Evolutionary conservation across 306 rosid species (phyloP).

Genomic region (Gastrolobium villosum): DNA sequence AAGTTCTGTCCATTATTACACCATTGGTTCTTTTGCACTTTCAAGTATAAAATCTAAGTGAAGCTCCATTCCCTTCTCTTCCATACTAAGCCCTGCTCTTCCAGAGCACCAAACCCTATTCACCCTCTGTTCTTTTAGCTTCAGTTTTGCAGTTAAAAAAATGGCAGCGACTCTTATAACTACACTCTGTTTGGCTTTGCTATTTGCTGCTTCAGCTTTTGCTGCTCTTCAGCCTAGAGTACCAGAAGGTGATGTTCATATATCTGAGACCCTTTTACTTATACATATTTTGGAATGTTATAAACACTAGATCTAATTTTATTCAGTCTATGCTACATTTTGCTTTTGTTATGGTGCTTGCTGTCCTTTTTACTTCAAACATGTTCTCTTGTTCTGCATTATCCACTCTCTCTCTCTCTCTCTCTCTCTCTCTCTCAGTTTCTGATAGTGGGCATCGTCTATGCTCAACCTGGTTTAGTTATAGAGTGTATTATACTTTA

Average conservation of each 20-base stretch:
- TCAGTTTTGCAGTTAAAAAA: slow-evolving; percentile 36
- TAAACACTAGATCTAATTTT: not conserved
- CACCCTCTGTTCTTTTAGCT: not conserved
- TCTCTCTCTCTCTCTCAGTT: not conserved
- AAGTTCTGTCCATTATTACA: slow-evolving; percentile 43
- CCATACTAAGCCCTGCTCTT: slow-evolving; percentile 33
- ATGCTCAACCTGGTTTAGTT: not conserved
- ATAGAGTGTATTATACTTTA: slow-evolving; percentile 4
- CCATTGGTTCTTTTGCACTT: not conserved
- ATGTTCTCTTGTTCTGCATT: slow-evolving; percentile 5
- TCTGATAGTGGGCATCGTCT: not conserved
- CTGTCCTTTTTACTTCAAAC: not conserved
- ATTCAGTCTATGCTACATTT: not conserved
- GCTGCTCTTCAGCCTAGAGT: slow-evolving; percentile 58
- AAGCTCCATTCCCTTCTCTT: slow-evolving; percentile 32
- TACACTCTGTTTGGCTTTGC: slow-evolving; percentile 50
- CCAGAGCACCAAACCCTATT: slow-evolving; percentile 35
- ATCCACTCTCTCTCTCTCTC: not conserved
- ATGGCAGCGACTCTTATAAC: slow-evolving; percentile 59
- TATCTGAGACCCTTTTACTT: slow-evolving; percentile 32
- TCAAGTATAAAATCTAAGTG: slow-evolving; percentile 55
- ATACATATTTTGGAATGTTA: not conserved
- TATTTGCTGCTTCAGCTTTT: slow-evolving; percentile 59
- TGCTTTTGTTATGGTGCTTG: not conserved
- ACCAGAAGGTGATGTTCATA: slow-evolving; percentile 66